Evolutionary conservation across 352 stramenopile species (phyloP), one percentile per base, ranked within the genome.

Genomic region (Globisporangium parvum): DNA sequence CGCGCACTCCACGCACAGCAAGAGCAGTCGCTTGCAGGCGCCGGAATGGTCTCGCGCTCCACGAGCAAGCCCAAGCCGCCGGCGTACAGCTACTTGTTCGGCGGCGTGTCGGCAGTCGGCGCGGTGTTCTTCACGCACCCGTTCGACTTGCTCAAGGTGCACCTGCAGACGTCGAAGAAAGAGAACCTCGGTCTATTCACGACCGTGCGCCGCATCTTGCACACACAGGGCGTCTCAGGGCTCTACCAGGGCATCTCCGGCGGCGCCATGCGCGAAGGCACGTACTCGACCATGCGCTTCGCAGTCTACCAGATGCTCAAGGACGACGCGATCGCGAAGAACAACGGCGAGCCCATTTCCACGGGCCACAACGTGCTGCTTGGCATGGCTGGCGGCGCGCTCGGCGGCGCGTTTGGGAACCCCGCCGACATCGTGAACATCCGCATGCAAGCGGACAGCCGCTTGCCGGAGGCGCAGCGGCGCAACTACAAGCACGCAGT

Each of bases 61-160:
- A 23, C 18, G 40, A 8, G 28, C 46, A 65, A 60, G 37, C 41
- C 58, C 2, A 67, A 53, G 14, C 72, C 77, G 24, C 80, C 82
- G 42, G 62, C 85, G 15, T 72, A 67, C 62, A 88, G 80, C 64
- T 93, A 91, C 65, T 51, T 58, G 35, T 88, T 93, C 59, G 82
- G 82, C 35, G 82, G 82, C n/a, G 46, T 87, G 39, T 87, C 82
- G 47, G 80, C 82, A n/a, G 81, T 93, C 4, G 78, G 80, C 40
- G 80, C 82, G 51, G 82, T 89, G 50, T 91, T 89, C 72, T 93
- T 93, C 69, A 93, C 82, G 51, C 82, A 93, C 58, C 80, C 80
- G 59, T 91, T 93, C 53, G 82, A 93, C 59, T 56, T 93, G 53
- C 69, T 93, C 49, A 93, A 93, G 47, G 80, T 93, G 23, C 82